Percentiles rank a stretch among this genome's conserved stretches.
Conservation (phyloP, 306 rosid species). For the Castanea mollissima region DNA sequence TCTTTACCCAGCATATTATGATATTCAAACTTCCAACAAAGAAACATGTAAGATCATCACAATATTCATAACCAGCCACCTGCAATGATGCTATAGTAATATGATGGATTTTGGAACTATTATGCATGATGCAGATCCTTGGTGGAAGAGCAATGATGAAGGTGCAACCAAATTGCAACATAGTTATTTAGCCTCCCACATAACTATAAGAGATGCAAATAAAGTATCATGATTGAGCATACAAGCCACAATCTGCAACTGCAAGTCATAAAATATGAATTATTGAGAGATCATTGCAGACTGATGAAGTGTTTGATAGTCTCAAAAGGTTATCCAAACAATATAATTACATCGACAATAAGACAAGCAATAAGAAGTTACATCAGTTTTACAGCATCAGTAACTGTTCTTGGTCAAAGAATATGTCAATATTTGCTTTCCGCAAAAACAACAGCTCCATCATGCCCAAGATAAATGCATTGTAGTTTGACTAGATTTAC, state of each 20-base stretch:
- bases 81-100: slow-evolving; percentile 1
- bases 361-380: not conserved
- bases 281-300: slow-evolving; percentile 6
- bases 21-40: not conserved
- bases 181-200: not conserved
- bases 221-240: not conserved
- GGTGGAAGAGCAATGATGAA: not conserved
- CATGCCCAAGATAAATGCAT: not conserved
- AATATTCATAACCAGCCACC: not conserved
- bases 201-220: not conserved
- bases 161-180: slow-evolving; percentile 2
- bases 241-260: not conserved
- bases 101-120: slow-evolving; percentile 6
- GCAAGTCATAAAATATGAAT: slow-evolving; percentile 1
- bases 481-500: not conserved
- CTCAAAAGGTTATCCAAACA: not conserved
- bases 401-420: not conserved
- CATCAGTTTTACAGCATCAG: not conserved
- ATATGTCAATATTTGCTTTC: not conserved
- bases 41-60: not conserved
- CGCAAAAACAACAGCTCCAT: not conserved
- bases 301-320: slow-evolving; percentile 1
- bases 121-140: slow-evolving; percentile 8
- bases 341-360: not conserved
- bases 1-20: not conserved